Evolutionary conservation across 164 flowering plant genomes (phyloP).

Genomic region (Paratinospora sagittata): DNA sequence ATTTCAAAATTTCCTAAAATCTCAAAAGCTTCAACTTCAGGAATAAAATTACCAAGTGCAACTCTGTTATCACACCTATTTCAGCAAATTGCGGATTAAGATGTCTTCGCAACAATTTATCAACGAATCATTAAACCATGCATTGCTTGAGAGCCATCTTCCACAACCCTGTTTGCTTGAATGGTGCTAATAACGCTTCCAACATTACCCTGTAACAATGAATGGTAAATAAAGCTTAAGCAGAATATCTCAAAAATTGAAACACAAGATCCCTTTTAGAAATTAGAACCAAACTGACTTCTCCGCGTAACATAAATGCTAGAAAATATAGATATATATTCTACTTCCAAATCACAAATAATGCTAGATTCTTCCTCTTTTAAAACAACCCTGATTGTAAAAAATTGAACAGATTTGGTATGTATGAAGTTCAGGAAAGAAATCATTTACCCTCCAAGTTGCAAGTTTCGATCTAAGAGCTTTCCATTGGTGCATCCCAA

Average conservation of each 20-base stretch:
- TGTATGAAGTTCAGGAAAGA: neutral
- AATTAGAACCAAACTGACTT: neutral
- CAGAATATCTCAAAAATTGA: neutral
- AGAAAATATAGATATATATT: neutral
- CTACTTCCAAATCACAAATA: too few species aligned
- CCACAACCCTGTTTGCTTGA: conserved; percentile 63
- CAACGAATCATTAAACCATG: conserved; percentile 56
- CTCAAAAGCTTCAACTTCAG: neutral
- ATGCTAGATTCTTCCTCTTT: too few species aligned
- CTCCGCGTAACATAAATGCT: neutral
- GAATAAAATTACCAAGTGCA: too few species aligned
- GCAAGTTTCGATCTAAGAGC: conserved; percentile 59
- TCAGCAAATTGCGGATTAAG: neutral
- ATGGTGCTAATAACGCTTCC: conserved; percentile 65
- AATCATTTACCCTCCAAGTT: too few species aligned
- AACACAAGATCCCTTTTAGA: neutral
- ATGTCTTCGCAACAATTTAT: neutral
- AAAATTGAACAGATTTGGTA: neutral
- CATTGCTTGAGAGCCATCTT: conserved; percentile 52
- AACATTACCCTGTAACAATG: conserved; percentile 52
- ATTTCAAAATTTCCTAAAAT: neutral
- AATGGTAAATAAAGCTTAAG: conserved; percentile 5
- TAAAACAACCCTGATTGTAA: too few species aligned
- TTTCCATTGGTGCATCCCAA: conserved; percentile 78
- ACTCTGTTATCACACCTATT: neutral